Base-by-base conservation (phyloP, 768 basidiomycete species). In the Boletus rubescentipes region DNA sequence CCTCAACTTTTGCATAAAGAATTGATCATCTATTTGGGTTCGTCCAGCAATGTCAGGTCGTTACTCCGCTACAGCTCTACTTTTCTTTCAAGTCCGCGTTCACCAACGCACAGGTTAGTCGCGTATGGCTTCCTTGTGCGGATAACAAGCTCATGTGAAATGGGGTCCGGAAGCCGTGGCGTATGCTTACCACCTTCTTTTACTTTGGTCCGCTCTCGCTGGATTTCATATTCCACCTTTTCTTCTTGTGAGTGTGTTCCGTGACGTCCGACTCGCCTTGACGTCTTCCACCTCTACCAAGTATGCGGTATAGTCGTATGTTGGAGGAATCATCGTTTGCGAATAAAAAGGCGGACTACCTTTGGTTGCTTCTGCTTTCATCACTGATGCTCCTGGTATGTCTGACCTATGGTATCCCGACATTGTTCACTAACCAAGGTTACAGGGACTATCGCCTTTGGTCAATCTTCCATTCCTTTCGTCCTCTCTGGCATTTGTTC, bases 251-350 rank as follows among this genome's bases (percentile, higher is more conserved):
- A 70, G 94, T 76, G 11, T 20, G 11, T 34, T 16, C 2, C 23
- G 21, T 14, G 39, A 5, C 3, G 2, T 11, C 32, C 23, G 12
- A 7, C 15, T 26, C 8, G 3, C 31, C n/a, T 14, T 48, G 41
- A 49, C 37, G 39, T 36, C 29, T 20, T 23, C 11, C 14, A 10
- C 26, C 15, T 46, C 38, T 29, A 9, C n/a, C 30, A 35, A 97
- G 95, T 70, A 96, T 98, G 94, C 79, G 97, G 48, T 98, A 98
- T 67, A 94, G 93, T 59, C 81, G 95, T 41, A 91, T 98, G 87
- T 76, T 99, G 4, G 97, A 99, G 72, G 95, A 98, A 72, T 95
- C 93, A 14, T 93, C 93, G 2, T 99, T 96, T 68, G 86, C 91
- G 37, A 93, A 93, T 61, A 81, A 80, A 49, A 87, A 80, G 70